Evolutionary conservation across 768 basidiomycete species (phyloP).

Genomic region (Cyathus striatus): DNA sequence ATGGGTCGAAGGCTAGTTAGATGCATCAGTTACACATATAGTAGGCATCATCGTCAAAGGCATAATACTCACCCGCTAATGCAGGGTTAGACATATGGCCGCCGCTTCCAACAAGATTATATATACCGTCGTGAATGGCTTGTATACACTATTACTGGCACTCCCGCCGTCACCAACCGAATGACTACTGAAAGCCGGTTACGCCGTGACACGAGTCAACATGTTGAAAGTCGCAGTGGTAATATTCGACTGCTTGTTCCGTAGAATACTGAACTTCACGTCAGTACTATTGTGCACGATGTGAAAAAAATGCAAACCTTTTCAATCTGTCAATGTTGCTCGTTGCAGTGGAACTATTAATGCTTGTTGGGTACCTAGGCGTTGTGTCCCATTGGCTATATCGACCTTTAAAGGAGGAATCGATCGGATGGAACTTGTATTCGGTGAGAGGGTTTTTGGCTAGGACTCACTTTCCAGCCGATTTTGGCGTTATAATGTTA

Average conservation of each 20-base stretch:
- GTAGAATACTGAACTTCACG: conserved; percentile 11
- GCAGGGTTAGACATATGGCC: conserved; percentile 37
- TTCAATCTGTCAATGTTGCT: conserved; percentile 24
- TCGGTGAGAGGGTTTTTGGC: conserved; percentile 27
- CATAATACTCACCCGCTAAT: conserved; percentile 28
- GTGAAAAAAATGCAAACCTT: conserved; percentile 12
- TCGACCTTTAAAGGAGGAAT: conserved; percentile 22
- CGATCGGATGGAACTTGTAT: conserved; percentile 28
- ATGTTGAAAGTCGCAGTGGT: conserved; percentile 29
- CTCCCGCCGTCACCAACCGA: conserved; percentile 29
- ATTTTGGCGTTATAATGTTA: conserved; percentile 20
- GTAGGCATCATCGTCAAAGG: neutral
- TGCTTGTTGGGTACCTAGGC: conserved; percentile 24
- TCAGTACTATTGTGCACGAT: neutral
- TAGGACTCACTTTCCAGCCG: conserved; percentile 15
- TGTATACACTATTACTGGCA: conserved; percentile 42
- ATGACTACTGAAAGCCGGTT: conserved; percentile 45
- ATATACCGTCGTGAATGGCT: conserved; percentile 43
- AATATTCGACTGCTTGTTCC: conserved; percentile 16
- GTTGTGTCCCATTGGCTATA: conserved; percentile 27
- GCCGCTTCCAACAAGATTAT: conserved; percentile 34
- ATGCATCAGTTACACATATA: neutral
- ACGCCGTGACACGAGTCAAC: conserved; percentile 29
- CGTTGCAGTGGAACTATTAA: conserved; percentile 15
- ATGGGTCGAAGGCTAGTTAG: conserved; percentile 43